These are phyloP conservation scores for Vaccinium myrtillus DNA, from an alignment of 148 eudicot genomes.

Conservation along the genomic window DNA sequence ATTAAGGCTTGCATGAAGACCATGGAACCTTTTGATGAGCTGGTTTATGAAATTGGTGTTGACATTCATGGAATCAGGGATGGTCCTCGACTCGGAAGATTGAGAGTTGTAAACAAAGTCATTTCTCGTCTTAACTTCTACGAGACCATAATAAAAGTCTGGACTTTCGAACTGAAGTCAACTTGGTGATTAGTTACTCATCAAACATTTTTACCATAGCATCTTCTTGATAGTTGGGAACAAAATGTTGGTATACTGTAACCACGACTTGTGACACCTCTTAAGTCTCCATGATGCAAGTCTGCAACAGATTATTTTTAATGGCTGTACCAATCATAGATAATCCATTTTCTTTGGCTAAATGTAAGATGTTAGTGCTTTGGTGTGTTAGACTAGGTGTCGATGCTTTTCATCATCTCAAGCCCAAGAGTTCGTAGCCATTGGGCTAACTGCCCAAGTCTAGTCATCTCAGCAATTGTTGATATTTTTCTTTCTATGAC, in stretches of 20 bases:
- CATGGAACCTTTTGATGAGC: constrained; percentile 59
- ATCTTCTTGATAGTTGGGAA: not conserved
- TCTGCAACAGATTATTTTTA: not conserved
- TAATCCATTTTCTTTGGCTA: not conserved
- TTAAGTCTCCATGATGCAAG: not conserved
- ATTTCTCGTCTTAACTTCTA: not conserved
- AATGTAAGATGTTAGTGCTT: not conserved
- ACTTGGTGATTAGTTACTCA: not conserved
- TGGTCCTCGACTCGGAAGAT: constrained; percentile 87
- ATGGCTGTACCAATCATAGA: not conserved
- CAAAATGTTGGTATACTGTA: not conserved
- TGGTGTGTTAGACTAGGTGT: not conserved
- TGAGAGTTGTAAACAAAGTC: constrained; percentile 71
- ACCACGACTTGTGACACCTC: not conserved
- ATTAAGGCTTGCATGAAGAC: constrained; percentile 70
- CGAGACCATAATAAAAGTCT: not conserved
- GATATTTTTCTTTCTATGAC: not conserved
- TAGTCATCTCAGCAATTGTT: not conserved
- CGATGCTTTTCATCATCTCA: not conserved
- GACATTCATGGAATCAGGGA: constrained; percentile 77
- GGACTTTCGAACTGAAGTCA: not conserved
- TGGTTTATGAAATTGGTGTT: constrained; percentile 59
- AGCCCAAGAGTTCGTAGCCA: not conserved
- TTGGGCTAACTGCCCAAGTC: not conserved
- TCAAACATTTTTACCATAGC: not conserved